phyloP scores from a whole-genome alignment of 805 yeast species.

The Pichia sporocuriosa region DNA sequence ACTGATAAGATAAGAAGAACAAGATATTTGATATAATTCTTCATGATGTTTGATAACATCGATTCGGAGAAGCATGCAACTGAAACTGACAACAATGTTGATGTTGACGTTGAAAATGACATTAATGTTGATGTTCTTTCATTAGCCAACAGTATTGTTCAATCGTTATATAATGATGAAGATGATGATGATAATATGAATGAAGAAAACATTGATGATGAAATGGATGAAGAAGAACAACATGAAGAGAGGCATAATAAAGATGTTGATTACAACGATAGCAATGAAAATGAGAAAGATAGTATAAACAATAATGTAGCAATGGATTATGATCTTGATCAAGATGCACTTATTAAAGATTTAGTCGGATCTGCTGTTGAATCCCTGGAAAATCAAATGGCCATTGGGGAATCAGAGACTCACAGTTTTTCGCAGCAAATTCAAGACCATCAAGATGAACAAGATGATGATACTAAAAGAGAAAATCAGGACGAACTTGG shows the following conservation, averaged over 20 bases:
- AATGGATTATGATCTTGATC: conserved; percentile 8
- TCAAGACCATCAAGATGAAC: not conserved
- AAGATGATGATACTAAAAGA: not conserved
- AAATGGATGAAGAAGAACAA: not conserved
- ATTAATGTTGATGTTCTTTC: not conserved
- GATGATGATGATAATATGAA: not conserved
- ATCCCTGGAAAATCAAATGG: not conserved
- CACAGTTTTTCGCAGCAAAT: not conserved
- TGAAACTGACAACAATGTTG: not conserved
- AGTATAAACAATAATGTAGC: not conserved
- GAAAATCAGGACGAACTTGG: not conserved
- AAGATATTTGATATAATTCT: not conserved
- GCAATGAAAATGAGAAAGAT: not conserved
- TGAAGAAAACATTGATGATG: not conserved
- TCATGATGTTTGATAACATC: not conserved
- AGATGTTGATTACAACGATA: not conserved
- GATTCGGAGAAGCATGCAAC: not conserved
- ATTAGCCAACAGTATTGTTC: conserved; percentile 8
- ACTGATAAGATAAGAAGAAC: not conserved
- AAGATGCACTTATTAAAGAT: conserved; percentile 8
- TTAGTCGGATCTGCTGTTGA: conserved; percentile 7
- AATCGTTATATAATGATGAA: conserved; percentile 5
- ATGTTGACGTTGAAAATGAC: not conserved
- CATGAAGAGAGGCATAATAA: not conserved
- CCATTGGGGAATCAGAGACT: not conserved